Base-by-base conservation (phyloP, 768 basidiomycete species). In the Boletus sp. region DNA sequence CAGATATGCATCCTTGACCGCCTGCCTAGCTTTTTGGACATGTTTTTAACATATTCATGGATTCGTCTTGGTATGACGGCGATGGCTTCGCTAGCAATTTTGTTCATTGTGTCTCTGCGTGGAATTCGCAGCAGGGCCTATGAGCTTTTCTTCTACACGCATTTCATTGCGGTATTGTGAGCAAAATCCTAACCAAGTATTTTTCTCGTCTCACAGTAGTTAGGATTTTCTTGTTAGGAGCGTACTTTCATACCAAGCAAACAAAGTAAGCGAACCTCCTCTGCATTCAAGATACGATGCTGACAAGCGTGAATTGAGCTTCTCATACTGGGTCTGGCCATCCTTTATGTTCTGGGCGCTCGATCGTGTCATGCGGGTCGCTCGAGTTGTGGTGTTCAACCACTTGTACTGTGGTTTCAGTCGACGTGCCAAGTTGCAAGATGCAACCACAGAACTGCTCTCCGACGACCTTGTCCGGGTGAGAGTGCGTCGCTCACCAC, bases 131-230 rank as follows among this genome's bases (percentile, higher is more conserved):
- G 72, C 3, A 70, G 64, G 6, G 66, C 61, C 1, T 86, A 84
- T 52, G 84, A 86, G 61, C 4, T 78, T 5, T 87, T 87, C 72
- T 71, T 82, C 35, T 64, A 78, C 29, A 40, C 69, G 0, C 85
- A 87, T 64, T 76, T 81, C 51, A 8, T 77, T 4, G 59, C 77
- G 24, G 73, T 77, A 10, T 49, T 75, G 79, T 80, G 56, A 65
- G 79, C 55, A 15, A 17, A n/a, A 15, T 37, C 20, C 8, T 3
- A 4, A 2, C 11, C 0, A 30, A 0, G 2, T 0, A 4, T 29
- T 18, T 52, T 1, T 30, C 29, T 9, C 14, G 20, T 59, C 68
- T 60, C 37, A 68, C 55, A 1, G 0, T n/a, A 3, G 30, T 33
- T 30, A 70, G 69, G 2, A 59, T 72, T n/a, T 70, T 76, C 29